Conservation (phyloP, 2,329 filamentous ascomycete genomes). For the Beauveria australis region DNA sequence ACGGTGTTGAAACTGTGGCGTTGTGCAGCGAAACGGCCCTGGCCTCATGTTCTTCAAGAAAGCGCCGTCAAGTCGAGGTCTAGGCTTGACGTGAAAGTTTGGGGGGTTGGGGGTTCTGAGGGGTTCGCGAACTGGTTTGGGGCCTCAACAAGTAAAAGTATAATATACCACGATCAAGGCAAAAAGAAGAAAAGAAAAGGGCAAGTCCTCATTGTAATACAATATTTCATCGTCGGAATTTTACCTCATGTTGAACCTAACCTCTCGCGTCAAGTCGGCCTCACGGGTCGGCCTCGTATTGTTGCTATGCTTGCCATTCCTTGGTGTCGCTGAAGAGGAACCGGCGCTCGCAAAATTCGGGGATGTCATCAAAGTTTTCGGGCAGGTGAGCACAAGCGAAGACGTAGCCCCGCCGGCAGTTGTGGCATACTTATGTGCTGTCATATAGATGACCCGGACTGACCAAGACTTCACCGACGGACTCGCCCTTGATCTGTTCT, state of each 20-base stretch:
- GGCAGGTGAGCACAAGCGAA: background rate
- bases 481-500: conserved; percentile 25
- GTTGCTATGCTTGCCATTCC: background rate
- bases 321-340: background rate
- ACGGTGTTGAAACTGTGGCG: background rate
- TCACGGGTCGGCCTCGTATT: background rate
- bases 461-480: conserved; percentile 26
- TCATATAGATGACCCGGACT: conserved; percentile 12
- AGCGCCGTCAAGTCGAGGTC: background rate
- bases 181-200: too few species aligned
- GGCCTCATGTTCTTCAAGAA: background rate
- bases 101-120: background rate
- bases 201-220: background rate
- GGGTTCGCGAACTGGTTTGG: background rate
- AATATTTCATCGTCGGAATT: background rate
- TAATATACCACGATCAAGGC: background rate
- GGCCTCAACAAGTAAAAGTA: background rate
- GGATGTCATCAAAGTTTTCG: background rate
- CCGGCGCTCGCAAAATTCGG: background rate
- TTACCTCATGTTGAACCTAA: background rate
- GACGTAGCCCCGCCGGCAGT: background rate
- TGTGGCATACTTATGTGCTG: background rate
- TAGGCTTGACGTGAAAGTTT: background rate
- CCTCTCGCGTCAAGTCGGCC: background rate
- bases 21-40: background rate